phyloP scores from a whole-genome alignment of 768 basidiomycete genomes.

The Pleurotus platypus region DNA sequence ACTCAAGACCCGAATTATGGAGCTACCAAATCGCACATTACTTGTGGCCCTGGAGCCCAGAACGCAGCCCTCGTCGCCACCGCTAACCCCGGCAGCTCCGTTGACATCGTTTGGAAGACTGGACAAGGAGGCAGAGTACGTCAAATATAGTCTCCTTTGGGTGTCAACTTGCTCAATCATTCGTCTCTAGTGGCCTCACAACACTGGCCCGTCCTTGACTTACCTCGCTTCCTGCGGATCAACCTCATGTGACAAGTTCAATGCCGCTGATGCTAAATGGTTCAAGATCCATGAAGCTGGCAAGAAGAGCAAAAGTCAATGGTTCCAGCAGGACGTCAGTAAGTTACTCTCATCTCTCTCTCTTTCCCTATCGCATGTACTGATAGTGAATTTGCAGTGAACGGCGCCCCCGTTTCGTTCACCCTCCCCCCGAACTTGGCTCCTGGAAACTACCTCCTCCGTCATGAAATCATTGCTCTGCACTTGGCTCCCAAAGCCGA shows the following conservation, averaged over 20 bases:
- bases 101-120: slow-evolving; percentile 42
- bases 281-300: slow-evolving; percentile 49
- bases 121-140: slow-evolving; percentile 20
- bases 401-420: slow-evolving; percentile 22
- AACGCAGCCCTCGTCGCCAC: slow-evolving; percentile 40
- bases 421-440: slow-evolving; percentile 33
- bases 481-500: slow-evolving; percentile 52
- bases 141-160: not conserved
- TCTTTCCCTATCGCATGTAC: not conserved
- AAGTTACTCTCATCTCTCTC: slow-evolving; percentile 18
- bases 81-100: slow-evolving; percentile 41
- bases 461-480: slow-evolving; percentile 56
- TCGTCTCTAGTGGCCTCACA: slow-evolving; percentile 15
- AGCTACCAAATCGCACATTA: slow-evolving; percentile 34
- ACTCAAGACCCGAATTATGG: slow-evolving; percentile 18
- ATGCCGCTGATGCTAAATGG: slow-evolving; percentile 42
- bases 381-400: not conserved
- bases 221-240: slow-evolving; percentile 38
- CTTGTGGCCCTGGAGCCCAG: slow-evolving; percentile 44
- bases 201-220: slow-evolving; percentile 30
- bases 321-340: slow-evolving; percentile 57
- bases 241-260: slow-evolving; percentile 39
- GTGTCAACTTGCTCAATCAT: not conserved
- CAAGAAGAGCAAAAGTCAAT: slow-evolving; percentile 29
- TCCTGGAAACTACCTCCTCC: slow-evolving; percentile 50